Evolutionary conservation across 129 eudicot species (phyloP).

Genomic region (Deinandra increscens): DNA sequence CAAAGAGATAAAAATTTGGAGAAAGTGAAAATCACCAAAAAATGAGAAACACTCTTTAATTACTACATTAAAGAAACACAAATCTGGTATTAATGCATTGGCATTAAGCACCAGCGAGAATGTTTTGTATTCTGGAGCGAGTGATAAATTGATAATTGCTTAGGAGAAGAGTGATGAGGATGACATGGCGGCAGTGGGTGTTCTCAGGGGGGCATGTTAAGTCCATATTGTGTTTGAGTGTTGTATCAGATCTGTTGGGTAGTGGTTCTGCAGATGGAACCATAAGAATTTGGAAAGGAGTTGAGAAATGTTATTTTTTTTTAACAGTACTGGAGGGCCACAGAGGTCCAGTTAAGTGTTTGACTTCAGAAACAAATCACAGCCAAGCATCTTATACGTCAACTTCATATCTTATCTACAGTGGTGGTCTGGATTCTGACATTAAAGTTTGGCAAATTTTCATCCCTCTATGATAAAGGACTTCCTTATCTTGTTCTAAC

Average conservation of each 20-base stretch:
- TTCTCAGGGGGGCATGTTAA: slow-evolving; percentile 47
- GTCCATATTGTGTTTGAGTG: slow-evolving; percentile 60
- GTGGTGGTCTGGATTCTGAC: slow-evolving; percentile 58
- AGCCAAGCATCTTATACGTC: slow-evolving; percentile 31
- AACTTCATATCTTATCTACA: slow-evolving; percentile 49
- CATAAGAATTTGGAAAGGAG: slow-evolving; percentile 56
- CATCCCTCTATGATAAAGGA: slow-evolving; percentile 32
- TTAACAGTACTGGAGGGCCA: slow-evolving; percentile 62
- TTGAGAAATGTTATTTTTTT: slow-evolving; percentile 40
- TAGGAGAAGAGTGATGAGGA: slow-evolving; percentile 51
- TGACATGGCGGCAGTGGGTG: slow-evolving; percentile 35
- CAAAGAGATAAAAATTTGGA: slow-evolving; percentile 52
- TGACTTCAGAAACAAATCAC: slow-evolving; percentile 37
- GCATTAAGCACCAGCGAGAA: slow-evolving; percentile 45
- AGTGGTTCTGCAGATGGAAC: slow-evolving; percentile 69
- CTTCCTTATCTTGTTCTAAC: background rate
- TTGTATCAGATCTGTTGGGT: slow-evolving; percentile 45
- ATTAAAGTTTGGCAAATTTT: slow-evolving; percentile 55
- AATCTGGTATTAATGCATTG: slow-evolving; percentile 57
- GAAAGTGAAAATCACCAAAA: slow-evolving; percentile 23
- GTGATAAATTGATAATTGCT: slow-evolving; percentile 46
- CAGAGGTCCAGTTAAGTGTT: slow-evolving; percentile 61
- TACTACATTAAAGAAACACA: slow-evolving; percentile 47
- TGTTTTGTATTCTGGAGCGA: slow-evolving; percentile 52
- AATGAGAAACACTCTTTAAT: slow-evolving; percentile 39